These are phyloP conservation scores for Naegleria gruberi DNA, from an alignment of 208 protist genomes.

Conservation along the genomic window DNA sequence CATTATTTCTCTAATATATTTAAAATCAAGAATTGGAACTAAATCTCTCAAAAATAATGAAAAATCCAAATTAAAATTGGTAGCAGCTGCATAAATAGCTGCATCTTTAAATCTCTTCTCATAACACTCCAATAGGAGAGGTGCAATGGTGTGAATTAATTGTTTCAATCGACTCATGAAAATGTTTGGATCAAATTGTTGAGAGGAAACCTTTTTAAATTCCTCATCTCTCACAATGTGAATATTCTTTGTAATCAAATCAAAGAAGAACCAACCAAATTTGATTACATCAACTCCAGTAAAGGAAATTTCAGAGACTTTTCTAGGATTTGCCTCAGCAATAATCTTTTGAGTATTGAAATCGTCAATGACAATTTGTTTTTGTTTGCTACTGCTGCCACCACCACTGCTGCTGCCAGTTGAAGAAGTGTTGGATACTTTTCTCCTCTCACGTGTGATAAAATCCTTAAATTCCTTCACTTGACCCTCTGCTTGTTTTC, in stretches of 20 bases:
- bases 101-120: neutral
- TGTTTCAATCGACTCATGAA: neutral
- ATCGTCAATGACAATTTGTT: neutral
- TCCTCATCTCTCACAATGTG: neutral
- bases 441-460: neutral
- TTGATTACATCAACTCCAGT: neutral
- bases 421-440: neutral
- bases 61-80: neutral
- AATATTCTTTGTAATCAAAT: neutral
- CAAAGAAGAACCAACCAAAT: conserved; percentile 15
- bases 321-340: neutral
- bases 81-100: neutral
- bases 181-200: neutral
- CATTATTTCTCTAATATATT: neutral
- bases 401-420: neutral
- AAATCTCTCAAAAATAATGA: neutral
- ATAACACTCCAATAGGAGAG: neutral
- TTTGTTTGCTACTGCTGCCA: neutral
- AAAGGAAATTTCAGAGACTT: neutral
- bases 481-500: neutral
- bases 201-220: neutral
- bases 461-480: neutral
- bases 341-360: neutral
- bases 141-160: neutral
- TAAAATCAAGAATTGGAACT: neutral